Evolutionary conservation across 495 filamentous ascomycete genomes (phyloP), one percentile per base, ranked within the genome.

Genomic region (Thermothielavioides terrestris): DNA sequence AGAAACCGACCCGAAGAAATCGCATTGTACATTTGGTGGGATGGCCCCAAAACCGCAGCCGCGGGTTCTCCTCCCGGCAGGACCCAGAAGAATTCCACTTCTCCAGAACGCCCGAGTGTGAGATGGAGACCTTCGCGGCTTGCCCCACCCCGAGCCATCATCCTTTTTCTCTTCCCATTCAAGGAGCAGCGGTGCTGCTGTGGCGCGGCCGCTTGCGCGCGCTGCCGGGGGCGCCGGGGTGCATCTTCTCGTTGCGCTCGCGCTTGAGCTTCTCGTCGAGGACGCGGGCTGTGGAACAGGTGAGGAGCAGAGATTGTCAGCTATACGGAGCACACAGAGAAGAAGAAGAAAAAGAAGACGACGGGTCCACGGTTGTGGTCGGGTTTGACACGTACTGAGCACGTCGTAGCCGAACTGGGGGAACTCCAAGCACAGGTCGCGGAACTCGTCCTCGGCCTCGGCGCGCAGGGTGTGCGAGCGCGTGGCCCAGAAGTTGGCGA

Each of bases 361-460:
- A 70, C n/a, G n/a, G n/a, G n/a, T n/a, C n/a, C n/a, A n/a, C n/a
- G n/a, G n/a, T n/a, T n/a, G n/a, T n/a, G n/a, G n/a, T n/a, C n/a
- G n/a, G n/a, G n/a, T n/a, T n/a, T n/a, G n/a, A n/a, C n/a, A n/a
- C 73, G 49, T 69, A 77, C 75, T 77, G 21, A 95, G 75, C n/a
- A 97, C 85, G 68, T 97, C 91, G 67, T 85, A 95, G 28, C 81
- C 82, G 53, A 97, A 95, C 58, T 91, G 82, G 14, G 90, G 91
- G 55, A 84, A 90, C 64, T 95, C 87, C 46, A 94, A 68, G 69
- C 91, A 94, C 66, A 95, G 78, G 42, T 71, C 63, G 57, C 80
- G 76, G 72, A 94, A 95, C 59, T 86, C 83, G 1, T 83, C 79
- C 62, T 90, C 85, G 28, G 89, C 86, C 62, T 92, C 86, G 59